Base-by-base conservation (phyloP, 257 asterid genomes). In the Voacanga thouarsii region DNA sequence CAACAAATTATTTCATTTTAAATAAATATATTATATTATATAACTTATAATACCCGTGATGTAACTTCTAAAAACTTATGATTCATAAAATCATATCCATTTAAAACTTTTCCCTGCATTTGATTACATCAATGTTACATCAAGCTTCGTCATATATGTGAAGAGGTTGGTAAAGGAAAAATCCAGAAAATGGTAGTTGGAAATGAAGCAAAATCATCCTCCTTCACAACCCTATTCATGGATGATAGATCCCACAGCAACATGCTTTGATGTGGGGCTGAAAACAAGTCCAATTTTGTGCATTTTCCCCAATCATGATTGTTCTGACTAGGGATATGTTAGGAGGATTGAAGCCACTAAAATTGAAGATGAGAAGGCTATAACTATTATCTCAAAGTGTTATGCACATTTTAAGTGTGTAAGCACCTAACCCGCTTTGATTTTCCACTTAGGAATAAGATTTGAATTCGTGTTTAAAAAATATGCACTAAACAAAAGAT, bases 371-470 rank as follows among this genome's bases (percentile, higher is more conserved):
- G 28, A 75, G 60, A 49, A 2, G 28, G 19, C 43, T 24, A 43
- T 15, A 60, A 16, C 7, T 74, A n/a, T 59, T 59, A 59, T 59
- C 37, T 24, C 37, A 33, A 24, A 24, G 39, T 19, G 11, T 39
- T 11, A 28, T 28, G 15, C 24, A 6, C 71, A 75, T 44, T 61
- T 51, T n/a, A 6, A 12, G 45, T 43, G 45, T 11, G 14, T n/a
- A 6, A 43, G 16, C 2, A 39, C 47, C 41, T 41, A 73, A 47
- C 71, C 63, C 47, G 63, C 50, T 28, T 15, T 28, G 37, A 64
- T 49, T 64, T 47, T n/a, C 79, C 73, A 76, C 79, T 76, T 65
- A 26, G 28, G 43, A 47, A 45, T 50, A 19, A 70, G 78, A 53
- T 26, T 26, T 61, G 12, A 14, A 44, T 45, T 16, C n/a, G 6